Conservation (phyloP, 2,329 filamentous ascomycete genomes). For the Fusarium keratoplasticum region DNA sequence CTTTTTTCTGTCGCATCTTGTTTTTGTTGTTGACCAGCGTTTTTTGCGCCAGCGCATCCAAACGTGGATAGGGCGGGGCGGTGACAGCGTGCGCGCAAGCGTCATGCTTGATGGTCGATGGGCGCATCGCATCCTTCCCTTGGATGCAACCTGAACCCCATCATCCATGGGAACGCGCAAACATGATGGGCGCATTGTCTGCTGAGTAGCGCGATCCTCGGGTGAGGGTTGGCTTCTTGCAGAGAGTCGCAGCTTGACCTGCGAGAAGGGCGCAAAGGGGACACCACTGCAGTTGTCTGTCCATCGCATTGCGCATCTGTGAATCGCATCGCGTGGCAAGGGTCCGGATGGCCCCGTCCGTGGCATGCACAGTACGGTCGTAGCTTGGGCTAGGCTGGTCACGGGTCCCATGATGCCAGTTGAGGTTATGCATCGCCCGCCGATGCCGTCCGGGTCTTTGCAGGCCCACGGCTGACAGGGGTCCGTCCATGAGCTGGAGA, state of each 20-base stretch:
- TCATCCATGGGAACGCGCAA: constrained; percentile 12
- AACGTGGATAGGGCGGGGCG: constrained; percentile 45
- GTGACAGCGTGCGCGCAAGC: constrained; percentile 46
- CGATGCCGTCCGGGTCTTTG: constrained; percentile 34
- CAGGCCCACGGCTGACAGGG: constrained; percentile 29
- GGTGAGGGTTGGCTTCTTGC: background rate
- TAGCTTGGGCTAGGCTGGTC: constrained; percentile 27
- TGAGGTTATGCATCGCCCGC: constrained; percentile 36
- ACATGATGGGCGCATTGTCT: constrained; percentile 26
- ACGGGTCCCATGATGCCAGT: constrained; percentile 26
- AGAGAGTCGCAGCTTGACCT: background rate
- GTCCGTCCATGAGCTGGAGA: constrained; percentile 29
- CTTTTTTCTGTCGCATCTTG: constrained; percentile 41
- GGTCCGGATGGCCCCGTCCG: constrained; percentile 33
- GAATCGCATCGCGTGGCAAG: constrained; percentile 40
- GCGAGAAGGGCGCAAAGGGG: background rate
- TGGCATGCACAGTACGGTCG: constrained; percentile 31
- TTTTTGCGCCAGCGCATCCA: constrained; percentile 44
- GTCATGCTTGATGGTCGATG: constrained; percentile 45
- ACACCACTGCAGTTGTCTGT: constrained; percentile 2
- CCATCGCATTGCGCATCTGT: constrained; percentile 36
- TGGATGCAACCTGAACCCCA: constrained; percentile 34
- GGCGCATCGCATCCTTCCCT: constrained; percentile 42
- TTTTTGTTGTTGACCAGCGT: constrained; percentile 42
- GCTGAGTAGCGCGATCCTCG: constrained; percentile 15